Conservation (phyloP, 768 basidiomycete genomes). For the Phylloporus arenicola region DNA sequence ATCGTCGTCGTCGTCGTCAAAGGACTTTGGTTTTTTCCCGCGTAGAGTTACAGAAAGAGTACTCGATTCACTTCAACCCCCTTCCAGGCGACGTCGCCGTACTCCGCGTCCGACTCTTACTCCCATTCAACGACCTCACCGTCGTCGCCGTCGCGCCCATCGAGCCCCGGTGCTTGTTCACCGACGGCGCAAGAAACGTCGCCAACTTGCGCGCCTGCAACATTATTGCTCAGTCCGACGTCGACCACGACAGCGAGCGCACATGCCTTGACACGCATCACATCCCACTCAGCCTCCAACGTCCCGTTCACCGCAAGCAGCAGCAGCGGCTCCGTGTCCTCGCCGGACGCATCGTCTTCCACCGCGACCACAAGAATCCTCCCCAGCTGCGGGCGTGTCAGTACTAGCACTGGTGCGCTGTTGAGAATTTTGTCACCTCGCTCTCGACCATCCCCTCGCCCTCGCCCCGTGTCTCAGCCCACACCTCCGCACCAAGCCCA, state of each 20-base stretch:
- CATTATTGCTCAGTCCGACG: neutral
- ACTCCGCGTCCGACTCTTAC: conserved; percentile 25
- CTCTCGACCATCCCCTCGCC: conserved; percentile 64
- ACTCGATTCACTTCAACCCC: conserved; percentile 2
- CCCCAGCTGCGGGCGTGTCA: conserved; percentile 46
- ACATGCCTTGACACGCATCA: conserved; percentile 56
- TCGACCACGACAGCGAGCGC: neutral
- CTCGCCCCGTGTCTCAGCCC: conserved; percentile 65
- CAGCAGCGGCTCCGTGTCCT: conserved; percentile 47
- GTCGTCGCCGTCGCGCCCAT: conserved; percentile 13
- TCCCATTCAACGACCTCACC: conserved; percentile 7
- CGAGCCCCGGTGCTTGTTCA: conserved; percentile 33
- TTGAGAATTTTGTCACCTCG: conserved; percentile 48
- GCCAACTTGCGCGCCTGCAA: conserved; percentile 30
- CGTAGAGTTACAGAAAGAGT: conserved; percentile 7
- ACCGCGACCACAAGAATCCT: conserved; percentile 65
- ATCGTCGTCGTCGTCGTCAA: conserved; percentile 15
- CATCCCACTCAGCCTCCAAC: conserved; percentile 58
- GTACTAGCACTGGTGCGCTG: neutral
- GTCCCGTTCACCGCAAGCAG: conserved; percentile 65
- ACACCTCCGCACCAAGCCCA: conserved; percentile 68
- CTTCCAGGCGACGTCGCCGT: conserved; percentile 27
- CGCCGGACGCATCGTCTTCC: conserved; percentile 31
- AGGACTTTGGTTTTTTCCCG: conserved; percentile 18
- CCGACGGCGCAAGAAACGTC: conserved; percentile 31